Evolutionary conservation across 2,329 filamentous ascomycete genomes (phyloP).

Genomic region (Lithohypha guttulata): DNA sequence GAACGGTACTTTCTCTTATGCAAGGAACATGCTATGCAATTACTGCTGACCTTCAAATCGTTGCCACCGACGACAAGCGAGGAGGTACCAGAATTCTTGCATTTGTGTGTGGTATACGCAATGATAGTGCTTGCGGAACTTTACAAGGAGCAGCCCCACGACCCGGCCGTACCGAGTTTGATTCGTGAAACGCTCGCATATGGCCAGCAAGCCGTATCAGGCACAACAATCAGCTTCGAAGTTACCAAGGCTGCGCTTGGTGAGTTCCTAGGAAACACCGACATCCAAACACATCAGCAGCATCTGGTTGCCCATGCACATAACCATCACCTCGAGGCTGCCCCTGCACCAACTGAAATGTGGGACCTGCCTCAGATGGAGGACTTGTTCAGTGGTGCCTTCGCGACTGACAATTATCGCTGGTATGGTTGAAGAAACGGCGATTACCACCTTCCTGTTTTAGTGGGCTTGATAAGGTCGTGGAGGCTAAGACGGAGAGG

Average conservation of each 20-base stretch:
- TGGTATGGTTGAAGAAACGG: constrained; percentile 9
- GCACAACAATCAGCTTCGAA: constrained; percentile 9
- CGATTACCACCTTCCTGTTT: too few relatives aligned
- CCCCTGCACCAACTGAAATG: constrained; percentile 3
- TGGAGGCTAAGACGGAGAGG: too few relatives aligned
- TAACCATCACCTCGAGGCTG: not conserved
- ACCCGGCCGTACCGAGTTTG: constrained; percentile 1
- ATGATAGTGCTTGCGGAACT: constrained; percentile 9
- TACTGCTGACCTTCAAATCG: constrained; percentile 7
- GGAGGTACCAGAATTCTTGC: constrained; percentile 8
- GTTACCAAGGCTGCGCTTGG: constrained; percentile 7
- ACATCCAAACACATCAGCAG: constrained; percentile 3
- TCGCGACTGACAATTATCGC: constrained; percentile 8
- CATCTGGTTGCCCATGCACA: not conserved
- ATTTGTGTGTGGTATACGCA: constrained; percentile 9
- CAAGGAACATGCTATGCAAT: constrained; percentile 7
- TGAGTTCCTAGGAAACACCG: constrained; percentile 7
- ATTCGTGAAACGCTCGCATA: constrained; percentile 7
- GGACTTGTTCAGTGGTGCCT: constrained; percentile 9
- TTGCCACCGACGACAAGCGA: constrained; percentile 6
- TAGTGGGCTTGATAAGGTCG: too few relatives aligned
- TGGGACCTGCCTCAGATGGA: constrained; percentile 8
- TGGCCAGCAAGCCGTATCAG: constrained; percentile 8
- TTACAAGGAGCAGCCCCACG: constrained; percentile 7
- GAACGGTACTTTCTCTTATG: constrained; percentile 6